A percentile compares a stretch with the other conserved stretches of the same genome.
phyloP scores from a whole-genome alignment of 2,329 filamentous ascomycete species.

The Westerdykella aurantiaca region DNA sequence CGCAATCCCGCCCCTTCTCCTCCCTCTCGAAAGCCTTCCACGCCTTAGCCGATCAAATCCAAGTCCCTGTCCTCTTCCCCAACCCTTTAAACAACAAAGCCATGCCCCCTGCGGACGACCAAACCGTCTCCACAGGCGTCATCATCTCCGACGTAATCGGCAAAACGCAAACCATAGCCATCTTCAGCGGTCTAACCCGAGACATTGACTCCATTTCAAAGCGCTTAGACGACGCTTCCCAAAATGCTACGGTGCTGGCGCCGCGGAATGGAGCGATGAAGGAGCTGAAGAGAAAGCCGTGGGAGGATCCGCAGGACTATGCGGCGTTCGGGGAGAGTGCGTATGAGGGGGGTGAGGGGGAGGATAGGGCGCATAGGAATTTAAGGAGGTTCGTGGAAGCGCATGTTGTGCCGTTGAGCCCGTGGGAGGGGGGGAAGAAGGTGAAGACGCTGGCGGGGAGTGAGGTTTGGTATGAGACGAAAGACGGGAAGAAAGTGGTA shows the following conservation, averaged over 20 bases:
- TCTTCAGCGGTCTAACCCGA: constrained; percentile 76
- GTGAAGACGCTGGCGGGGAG: constrained; percentile 61
- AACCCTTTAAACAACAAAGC: constrained; percentile 9
- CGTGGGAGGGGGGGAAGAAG: constrained; percentile 67
- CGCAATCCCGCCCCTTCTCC: constrained; percentile 27
- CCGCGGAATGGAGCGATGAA: constrained; percentile 80
- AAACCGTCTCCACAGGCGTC: constrained; percentile 40
- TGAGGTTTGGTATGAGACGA: constrained; percentile 77
- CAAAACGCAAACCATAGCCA: constrained; percentile 69
- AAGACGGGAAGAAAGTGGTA: constrained; percentile 61
- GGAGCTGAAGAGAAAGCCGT: constrained; percentile 74
- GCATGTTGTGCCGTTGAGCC: constrained; percentile 69
- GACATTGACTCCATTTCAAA: constrained; percentile 64
- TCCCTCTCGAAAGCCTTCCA: constrained; percentile 25
- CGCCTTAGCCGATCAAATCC: constrained; percentile 15
- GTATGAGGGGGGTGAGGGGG: constrained; percentile 69
- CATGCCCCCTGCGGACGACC: constrained; percentile 27
- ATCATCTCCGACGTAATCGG: constrained; percentile 81
- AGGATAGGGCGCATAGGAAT: constrained; percentile 71
- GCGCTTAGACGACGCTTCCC: constrained; percentile 60
- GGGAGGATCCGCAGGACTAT: constrained; percentile 74
- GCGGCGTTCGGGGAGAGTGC: constrained; percentile 58
- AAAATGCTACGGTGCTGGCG: constrained; percentile 80
- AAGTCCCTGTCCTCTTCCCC: constrained; percentile 23
- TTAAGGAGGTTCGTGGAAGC: constrained; percentile 76